Evolutionary conservation across 176 grass and related monocot species (phyloP), one percentile per base, ranked within the genome.

Genomic region (Triticum dicoccoides): DNA sequence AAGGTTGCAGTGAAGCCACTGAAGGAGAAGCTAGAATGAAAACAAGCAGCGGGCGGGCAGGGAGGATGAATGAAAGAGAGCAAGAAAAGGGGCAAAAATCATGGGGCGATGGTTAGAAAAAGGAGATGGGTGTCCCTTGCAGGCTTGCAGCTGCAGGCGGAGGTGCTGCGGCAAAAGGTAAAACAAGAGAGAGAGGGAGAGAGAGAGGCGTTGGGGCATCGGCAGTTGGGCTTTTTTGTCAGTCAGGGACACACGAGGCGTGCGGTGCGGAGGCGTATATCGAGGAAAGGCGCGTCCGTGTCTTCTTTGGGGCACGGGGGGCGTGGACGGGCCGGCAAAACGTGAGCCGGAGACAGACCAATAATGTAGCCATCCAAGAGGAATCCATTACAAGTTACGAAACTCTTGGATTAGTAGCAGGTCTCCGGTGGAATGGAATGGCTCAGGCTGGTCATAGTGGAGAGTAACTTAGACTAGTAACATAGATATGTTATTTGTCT

Each of bases 1-100:
- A 70, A 69, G 39, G 37, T 49, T 4, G 15, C 82, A 83, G 59
- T 51, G 93, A 89, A 73, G 86, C 65, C 74, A 84, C 81, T 62
- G 52, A 54, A 54, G 6, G 51, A 18, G 51, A 54, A 25, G 25
- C 25, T 25, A 25, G 25, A 25, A 25, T 25, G 25, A 25, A 25
- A 25, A 25, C 25, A 25, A 25, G 25, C 25, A 25, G 25, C 51
- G 45, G 45, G 45, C 45, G 51, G 44, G 44, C 3, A 3, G 8
- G 44, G 44, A 6, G 84, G 86, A 76, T 59, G 44, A 30, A 79
- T 54, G 82, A 38, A 83, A 84, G 54, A 84, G 58, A 66, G 78
- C 71, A 61, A 70, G 45, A 42, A 78, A 69, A 81, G 33, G 80
- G 66, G 62, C 9, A 69, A 76, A 84, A 84, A 87, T 79, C 71